Percentiles rank a stretch among this genome's conserved stretches.
phyloP scores from a whole-genome alignment of 2,329 filamentous ascomycete genomes.

The Lasiodiplodia theobromae region DNA sequence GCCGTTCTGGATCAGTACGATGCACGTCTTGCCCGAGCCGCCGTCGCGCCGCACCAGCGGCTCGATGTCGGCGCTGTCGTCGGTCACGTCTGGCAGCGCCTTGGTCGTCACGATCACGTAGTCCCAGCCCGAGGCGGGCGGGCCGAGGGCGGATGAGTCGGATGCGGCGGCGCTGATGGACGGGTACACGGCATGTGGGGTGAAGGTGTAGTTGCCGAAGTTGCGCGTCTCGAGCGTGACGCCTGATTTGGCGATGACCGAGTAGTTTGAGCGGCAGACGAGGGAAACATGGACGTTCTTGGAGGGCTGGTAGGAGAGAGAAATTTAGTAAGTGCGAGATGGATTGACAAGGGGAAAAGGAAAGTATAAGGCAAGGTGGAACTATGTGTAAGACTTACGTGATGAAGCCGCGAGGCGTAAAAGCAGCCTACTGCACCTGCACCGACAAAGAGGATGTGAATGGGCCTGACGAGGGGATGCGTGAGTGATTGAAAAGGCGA shows the following conservation, averaged over 20 bases:
- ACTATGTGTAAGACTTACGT: slow-evolving; percentile 71
- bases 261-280: slow-evolving; percentile 77
- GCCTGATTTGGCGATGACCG: slow-evolving; percentile 65
- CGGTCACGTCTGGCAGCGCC: slow-evolving; percentile 47
- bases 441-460: slow-evolving; percentile 71
- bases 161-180: slow-evolving; percentile 60
- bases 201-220: slow-evolving; percentile 73
- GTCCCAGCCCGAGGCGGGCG: slow-evolving; percentile 55
- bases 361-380: slow-evolving; percentile 64
- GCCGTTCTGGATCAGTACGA: slow-evolving; percentile 69
- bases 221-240: slow-evolving; percentile 70
- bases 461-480: slow-evolving; percentile 33
- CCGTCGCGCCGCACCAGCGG: slow-evolving; percentile 43
- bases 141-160: slow-evolving; percentile 49
- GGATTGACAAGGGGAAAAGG: background rate
- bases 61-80: slow-evolving; percentile 45
- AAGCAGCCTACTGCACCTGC: slow-evolving; percentile 76
- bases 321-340: background rate
- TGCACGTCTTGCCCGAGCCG: slow-evolving; percentile 53
- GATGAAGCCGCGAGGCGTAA: slow-evolving; percentile 72
- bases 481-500: background rate
- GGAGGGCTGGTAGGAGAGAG: slow-evolving; percentile 29
- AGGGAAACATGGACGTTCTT: slow-evolving; percentile 68
- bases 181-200: slow-evolving; percentile 67
- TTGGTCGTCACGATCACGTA: slow-evolving; percentile 58